Evolutionary conservation across 2,329 filamentous ascomycete species (phyloP), one percentile per base, ranked within the genome.

Genomic region (Fusarium nodosum): DNA sequence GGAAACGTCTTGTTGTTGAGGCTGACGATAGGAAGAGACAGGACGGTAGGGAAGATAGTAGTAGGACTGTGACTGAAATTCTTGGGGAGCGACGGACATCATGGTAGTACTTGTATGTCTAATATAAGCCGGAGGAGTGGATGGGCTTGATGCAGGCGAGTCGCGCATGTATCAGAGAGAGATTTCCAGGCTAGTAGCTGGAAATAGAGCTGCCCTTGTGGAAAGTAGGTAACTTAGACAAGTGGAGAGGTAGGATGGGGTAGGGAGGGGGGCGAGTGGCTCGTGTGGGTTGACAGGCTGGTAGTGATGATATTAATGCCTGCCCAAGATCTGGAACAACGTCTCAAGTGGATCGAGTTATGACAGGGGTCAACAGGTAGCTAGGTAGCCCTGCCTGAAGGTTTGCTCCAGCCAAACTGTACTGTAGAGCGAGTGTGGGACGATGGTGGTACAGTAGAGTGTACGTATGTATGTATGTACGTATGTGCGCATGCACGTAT

Each of bases 91-190:
- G 72, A 75, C 63, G 69, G 74, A 75, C 71, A 76, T 70, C 74
- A 76, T 76, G 63, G 72, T 75, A 60, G 72, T 61, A 71, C 69
- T 74, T 71, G 73, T 72, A 70, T 62, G 72, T 73, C 60, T 74
- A 71, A 74, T 74, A 74, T 74, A 74, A 71, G 69, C 60, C 59
- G 64, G 64, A 61, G 65, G 73, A 59, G 72, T 62, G 60, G 72
- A 74, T 71, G 69, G 72, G 72, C 64, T 70, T 69, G 72, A 72
- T 66, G 72, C 64, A 70, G 72, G 72, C 72, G 72, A 74, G 64
- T 74, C 69, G 72, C 72, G 73, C 72, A 74, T 75, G 73, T 75
- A 75, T 74, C 69, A 73, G 64, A 66, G 62, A 68, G 59, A 68
- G 66, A 69, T 69, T 74, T 74, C 72, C 72, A 71, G 68, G 63